A percentile compares a stretch with the other conserved stretches of the same genome.
phyloP scores from a whole-genome alignment of 176 grass and related monocot species.

The Eremochloa ophiuroides region DNA sequence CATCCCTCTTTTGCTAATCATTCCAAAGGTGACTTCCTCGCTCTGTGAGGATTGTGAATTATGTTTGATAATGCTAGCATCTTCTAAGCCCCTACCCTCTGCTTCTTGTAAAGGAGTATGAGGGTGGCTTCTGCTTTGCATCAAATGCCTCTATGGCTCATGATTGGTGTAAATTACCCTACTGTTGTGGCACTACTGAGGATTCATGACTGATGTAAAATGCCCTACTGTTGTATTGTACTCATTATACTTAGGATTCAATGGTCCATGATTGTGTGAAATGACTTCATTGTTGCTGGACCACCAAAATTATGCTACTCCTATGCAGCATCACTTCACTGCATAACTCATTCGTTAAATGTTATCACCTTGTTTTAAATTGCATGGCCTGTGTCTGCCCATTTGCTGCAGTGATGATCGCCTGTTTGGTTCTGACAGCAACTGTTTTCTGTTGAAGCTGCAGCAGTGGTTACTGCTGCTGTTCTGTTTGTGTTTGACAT shows the following conservation, averaged over 20 bases:
- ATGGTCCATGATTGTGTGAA: background rate
- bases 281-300: constrained; percentile 2
- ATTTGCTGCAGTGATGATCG: background rate
- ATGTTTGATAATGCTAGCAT: constrained; percentile 1
- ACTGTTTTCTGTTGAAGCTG: background rate
- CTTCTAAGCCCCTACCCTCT: constrained; percentile 20
- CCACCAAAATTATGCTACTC: background rate
- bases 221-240: background rate
- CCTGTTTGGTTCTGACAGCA: background rate
- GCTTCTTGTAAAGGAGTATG: constrained; percentile 6
- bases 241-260: background rate
- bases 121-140: constrained; percentile 1
- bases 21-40: constrained; percentile 6
- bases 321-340: background rate
- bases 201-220: constrained; percentile 2
- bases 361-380: background rate
- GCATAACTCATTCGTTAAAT: background rate
- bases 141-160: constrained; percentile 28
- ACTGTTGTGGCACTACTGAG: background rate
- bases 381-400: background rate
- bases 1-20: background rate
- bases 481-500: constrained; percentile 12
- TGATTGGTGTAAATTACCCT: constrained; percentile 32
- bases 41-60: constrained; percentile 38
- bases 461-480: background rate